These are phyloP conservation scores for Colletotrichum viniferum DNA, from an alignment of 2,329 filamentous ascomycete genomes.

Conservation along the genomic window DNA sequence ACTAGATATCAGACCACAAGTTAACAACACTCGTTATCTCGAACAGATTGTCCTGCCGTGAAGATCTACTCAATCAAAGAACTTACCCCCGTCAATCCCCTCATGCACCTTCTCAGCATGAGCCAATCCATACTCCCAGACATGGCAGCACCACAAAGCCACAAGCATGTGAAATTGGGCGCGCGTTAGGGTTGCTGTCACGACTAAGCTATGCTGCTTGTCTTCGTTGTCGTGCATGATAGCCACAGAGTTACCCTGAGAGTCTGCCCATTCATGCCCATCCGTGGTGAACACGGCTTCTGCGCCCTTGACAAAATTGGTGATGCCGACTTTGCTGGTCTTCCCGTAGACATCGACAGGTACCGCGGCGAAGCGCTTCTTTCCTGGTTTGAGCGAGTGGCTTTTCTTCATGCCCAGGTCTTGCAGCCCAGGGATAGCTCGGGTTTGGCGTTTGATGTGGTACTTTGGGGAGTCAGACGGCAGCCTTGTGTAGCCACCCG, in stretches of 20 bases:
- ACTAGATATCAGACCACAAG: not conserved
- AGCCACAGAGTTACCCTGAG: not conserved
- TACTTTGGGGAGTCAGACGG: not conserved
- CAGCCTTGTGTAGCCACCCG: not conserved
- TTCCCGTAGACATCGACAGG: not conserved
- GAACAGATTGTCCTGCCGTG: no score
- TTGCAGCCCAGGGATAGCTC: not conserved
- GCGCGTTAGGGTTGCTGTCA: not conserved
- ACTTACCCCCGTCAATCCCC: not conserved
- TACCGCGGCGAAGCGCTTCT: not conserved
- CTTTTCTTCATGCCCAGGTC: not conserved
- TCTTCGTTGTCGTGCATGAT: not conserved
- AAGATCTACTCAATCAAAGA: no score
- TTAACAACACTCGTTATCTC: rapidly evolving
- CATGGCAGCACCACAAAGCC: not conserved
- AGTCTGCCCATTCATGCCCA: not conserved
- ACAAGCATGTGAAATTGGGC: not conserved
- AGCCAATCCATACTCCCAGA: not conserved
- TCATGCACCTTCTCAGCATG: slow-evolving; percentile 3
- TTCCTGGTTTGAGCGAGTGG: not conserved
- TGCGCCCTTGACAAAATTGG: not conserved
- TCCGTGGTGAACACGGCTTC: not conserved
- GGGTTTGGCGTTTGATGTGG: not conserved
- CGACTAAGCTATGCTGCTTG: not conserved
- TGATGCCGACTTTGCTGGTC: not conserved